phyloP scores from a whole-genome alignment of 1,284 basidiomycete genomes.

The Fomitopsis betulina region DNA sequence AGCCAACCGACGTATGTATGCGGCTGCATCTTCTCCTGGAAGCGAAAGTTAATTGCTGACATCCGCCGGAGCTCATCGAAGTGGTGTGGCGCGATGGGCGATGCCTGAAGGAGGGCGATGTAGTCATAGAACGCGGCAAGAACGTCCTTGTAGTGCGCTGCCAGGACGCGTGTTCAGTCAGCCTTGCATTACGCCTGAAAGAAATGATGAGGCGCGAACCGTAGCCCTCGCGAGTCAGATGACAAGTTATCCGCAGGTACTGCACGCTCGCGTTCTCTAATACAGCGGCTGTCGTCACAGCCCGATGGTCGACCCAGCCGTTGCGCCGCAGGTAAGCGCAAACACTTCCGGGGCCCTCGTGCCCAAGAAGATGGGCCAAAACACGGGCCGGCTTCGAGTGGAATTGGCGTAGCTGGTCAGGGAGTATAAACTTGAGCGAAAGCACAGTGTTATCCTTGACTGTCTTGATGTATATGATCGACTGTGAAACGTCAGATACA shows the following conservation, averaged over 20 bases:
- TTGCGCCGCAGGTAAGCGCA: slow-evolving; percentile 58
- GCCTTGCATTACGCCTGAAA: background rate
- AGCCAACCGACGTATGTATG: slow-evolving; percentile 20
- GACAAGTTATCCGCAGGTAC: slow-evolving; percentile 53
- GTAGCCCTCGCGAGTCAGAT: slow-evolving; percentile 58
- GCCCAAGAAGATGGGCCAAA: slow-evolving; percentile 63
- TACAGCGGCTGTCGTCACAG: slow-evolving; percentile 42
- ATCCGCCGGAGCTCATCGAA: slow-evolving; percentile 56
- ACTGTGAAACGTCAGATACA: slow-evolving; percentile 25
- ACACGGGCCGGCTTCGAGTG: slow-evolving; percentile 50
- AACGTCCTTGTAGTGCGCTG: slow-evolving; percentile 54
- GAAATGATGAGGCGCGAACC: slow-evolving; percentile 26
- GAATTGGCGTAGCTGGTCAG: slow-evolving; percentile 50
- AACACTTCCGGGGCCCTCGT: slow-evolving; percentile 65
- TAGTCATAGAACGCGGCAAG: slow-evolving; percentile 55
- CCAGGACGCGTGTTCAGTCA: background rate
- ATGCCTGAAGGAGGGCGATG: slow-evolving; percentile 47
- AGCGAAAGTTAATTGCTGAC: slow-evolving; percentile 54
- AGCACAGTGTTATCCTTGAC: slow-evolving; percentile 58
- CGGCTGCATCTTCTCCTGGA: slow-evolving; percentile 46
- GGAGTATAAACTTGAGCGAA: slow-evolving; percentile 53
- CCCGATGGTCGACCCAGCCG: slow-evolving; percentile 53
- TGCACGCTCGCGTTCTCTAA: slow-evolving; percentile 47
- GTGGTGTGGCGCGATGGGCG: slow-evolving; percentile 40
- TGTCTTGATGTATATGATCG: slow-evolving; percentile 54